These are phyloP conservation scores for Meyerozyma guilliermondii DNA, from an alignment of 1,139 yeast genomes.

Conservation along the genomic window DNA sequence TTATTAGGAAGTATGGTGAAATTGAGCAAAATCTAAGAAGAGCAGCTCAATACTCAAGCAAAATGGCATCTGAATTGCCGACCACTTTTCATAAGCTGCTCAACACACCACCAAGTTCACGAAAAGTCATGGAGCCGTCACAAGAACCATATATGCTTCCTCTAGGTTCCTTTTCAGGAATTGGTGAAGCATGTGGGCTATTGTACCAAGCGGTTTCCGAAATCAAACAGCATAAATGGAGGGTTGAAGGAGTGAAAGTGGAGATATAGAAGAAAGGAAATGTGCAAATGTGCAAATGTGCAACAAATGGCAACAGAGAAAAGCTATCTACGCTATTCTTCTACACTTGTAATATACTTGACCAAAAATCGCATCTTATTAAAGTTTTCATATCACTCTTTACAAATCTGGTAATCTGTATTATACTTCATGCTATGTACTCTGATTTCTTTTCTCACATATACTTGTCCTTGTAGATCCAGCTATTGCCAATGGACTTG, in stretches of 20 bases:
- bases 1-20: neutral
- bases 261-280: no score
- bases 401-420: no score
- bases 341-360: no score
- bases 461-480: slow-evolving; percentile 77
- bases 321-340: no score
- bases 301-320: no score
- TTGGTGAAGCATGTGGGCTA: neutral
- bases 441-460: slow-evolving; percentile 12
- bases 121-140: neutral
- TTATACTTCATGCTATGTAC: no score
- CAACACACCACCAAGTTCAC: neutral
- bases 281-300: no score
- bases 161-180: neutral
- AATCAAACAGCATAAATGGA: neutral
- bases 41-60: neutral
- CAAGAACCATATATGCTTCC: neutral
- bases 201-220: neutral
- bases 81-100: neutral
- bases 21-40: neutral
- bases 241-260: neutral
- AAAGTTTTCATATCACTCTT: no score
- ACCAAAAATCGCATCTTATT: no score
- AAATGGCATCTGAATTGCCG: neutral
- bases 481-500: slow-evolving; percentile 63